phyloP scores from a whole-genome alignment of 371 early-diverging fungal genomes.

The Dinochytrium kinnereticum region DNA sequence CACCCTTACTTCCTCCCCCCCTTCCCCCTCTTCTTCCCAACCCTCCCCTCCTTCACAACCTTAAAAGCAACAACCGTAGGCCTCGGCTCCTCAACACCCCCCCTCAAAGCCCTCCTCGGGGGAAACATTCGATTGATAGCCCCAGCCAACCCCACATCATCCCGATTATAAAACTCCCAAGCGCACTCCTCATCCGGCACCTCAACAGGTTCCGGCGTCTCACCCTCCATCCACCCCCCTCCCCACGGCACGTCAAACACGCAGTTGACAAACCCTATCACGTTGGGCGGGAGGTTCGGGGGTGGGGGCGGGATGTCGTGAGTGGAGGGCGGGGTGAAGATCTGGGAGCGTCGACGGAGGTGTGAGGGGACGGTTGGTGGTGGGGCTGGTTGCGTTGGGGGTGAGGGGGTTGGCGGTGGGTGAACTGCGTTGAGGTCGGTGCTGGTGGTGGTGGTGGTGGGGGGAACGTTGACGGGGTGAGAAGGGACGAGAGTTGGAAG shows the following conservation, averaged over 20 bases:
- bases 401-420: not conserved
- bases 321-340: not conserved
- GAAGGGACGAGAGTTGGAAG: too few relatives aligned
- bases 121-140: not conserved
- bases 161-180: not conserved
- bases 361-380: not conserved
- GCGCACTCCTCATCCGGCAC: not conserved
- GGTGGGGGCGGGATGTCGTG: not conserved
- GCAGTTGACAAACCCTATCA: not conserved
- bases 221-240: not conserved
- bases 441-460: not conserved
- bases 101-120: not conserved
- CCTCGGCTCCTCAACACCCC: not conserved
- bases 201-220: not conserved
- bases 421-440: not conserved
- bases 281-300: slow-evolving; percentile 10
- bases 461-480: not conserved
- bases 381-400: not conserved
- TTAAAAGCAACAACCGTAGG: not conserved
- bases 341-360: not conserved
- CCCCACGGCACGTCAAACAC: not conserved
- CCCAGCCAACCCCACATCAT: not conserved
- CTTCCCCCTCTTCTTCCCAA: not conserved
- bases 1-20: too few relatives aligned
- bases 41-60: not conserved